Percentiles rank a stretch among this genome's conserved stretches.
Evolutionary conservation across 225 moss, liverwort and hornwort species (phyloP).

Genomic region (Straminergon stramineum): DNA sequence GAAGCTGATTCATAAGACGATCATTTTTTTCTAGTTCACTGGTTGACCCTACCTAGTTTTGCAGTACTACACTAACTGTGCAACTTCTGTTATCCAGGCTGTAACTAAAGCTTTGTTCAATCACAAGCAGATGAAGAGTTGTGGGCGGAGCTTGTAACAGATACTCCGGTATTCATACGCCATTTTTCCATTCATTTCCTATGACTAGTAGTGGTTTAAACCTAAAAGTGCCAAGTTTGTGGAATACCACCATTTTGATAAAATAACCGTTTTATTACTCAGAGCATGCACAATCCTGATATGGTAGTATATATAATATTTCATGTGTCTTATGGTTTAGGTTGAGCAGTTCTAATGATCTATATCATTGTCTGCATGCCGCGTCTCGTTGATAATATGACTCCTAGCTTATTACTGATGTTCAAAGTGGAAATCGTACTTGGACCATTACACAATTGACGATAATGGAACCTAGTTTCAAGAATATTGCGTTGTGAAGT

Average conservation of each 20-base stretch:
- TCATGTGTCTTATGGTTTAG: background rate
- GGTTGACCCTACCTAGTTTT: background rate
- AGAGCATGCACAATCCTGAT: slow-evolving; percentile 90
- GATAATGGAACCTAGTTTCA: background rate
- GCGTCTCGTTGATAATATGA: background rate
- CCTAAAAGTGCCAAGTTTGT: no score
- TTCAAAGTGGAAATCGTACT: background rate
- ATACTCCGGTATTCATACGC: no score
- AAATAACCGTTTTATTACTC: slow-evolving; percentile 38
- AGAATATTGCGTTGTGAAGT: background rate
- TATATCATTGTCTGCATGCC: background rate
- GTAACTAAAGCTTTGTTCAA: slow-evolving; percentile 55
- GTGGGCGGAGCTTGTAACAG: slow-evolving; percentile 66
- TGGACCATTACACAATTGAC: background rate
- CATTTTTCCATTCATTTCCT: no score
- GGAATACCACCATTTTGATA: no score
- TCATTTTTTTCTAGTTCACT: background rate
- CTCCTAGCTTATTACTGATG: background rate
- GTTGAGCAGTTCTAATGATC: background rate
- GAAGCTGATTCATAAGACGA: background rate
- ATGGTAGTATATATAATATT: slow-evolving; percentile 42
- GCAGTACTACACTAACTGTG: background rate
- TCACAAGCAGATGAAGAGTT: slow-evolving; percentile 92
- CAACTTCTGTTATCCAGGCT: slow-evolving; percentile 39
- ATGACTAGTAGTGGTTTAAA: no score